Base-by-base conservation (phyloP, 2,329 filamentous ascomycete genomes). In the Ophiobolus disseminans region DNA sequence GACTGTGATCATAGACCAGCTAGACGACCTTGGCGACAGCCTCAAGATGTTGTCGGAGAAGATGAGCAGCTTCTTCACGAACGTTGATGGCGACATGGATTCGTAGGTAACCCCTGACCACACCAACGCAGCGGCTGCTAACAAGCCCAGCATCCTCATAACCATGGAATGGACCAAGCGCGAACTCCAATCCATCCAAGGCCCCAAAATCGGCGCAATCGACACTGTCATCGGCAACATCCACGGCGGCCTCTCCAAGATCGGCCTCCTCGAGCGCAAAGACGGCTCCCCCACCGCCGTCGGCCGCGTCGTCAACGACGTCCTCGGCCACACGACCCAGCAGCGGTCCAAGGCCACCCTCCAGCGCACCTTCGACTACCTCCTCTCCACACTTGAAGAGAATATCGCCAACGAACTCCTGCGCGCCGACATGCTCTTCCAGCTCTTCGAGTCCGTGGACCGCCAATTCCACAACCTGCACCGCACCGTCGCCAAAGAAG, bases 151-250 rank as follows among this genome's bases (percentile, higher is more conserved):
- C 51, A 96, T 97, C 59, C 81, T 97, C 26, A 88, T 94, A 52
- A 91, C 95, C 41, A 97, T 97, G 91, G 91, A 96, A 69, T 97
- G 93, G 93, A 90, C 91, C 11, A 88, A 88, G 66, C 86, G 91
- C 57, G 91, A 97, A 72, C 83, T 97, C 11, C 80, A 86, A 51
- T 81, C 57, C 37, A 68, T 70, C 34, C 66, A 72, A 38, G 63
- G 55, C 14, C 66, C 65, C 30, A 65, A 62, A 16, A 46, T 83
- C 1, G 83, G 82, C 34, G 82, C 85, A 2, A 76, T 95, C 17
- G 84, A 87, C 14, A 85, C 85, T n/a, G 83, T 88, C 34, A 91
- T 91, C 69, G 89, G 91, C 72, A 96, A 95, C 69, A 78, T 96
- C 38, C 90, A 96, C 78, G 86, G 83, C 61, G 75, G 93, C 30